Evolutionary conservation across 768 basidiomycete genomes (phyloP), one percentile per base, ranked within the genome.

Genomic region (Goffeauzyma gilvescens): DNA sequence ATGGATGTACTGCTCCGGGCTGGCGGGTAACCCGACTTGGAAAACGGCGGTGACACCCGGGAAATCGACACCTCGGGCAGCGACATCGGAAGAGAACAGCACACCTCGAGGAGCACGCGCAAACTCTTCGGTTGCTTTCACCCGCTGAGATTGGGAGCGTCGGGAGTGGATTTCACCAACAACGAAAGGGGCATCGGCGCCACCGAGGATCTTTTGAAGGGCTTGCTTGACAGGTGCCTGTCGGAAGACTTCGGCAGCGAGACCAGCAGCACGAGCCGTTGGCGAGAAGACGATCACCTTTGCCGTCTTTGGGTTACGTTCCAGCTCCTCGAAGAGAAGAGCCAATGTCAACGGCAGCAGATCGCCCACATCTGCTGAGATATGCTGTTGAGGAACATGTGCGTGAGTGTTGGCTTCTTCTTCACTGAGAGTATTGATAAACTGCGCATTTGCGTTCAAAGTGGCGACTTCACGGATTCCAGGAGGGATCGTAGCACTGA

Each of bases 1-100:
- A 51, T 86, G 83, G 37, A 85, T 68, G 57, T 90, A 90, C 50
- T 76, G 72, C n/a, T 84, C 78, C 7, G 72, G 62, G 1, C 64
- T 68, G 5, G 64, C 58, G 1, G 90, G 86, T 4, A 80, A 67
- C 36, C 90, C 86, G 38, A 96, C 68, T 59, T 95, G 90, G 50
- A 96, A 79, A 46, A 89, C 80, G 26, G 85, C 75, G 0, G 81
- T 82, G 20, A 86, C 80, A 15, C 73, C 75, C 6, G 84, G 83
- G 58, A 87, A 89, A 60, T 90, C 83, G 31, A 89, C 72, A 12
- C 82, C 82, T 44, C 83, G 74, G n/a, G 84, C 82, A 21, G 81
- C 84, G 4, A 90, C 76, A 50, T 90, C 86, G 2, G 65, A 65
- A 9, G 65, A 62, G 49, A 67, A 65, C 27, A 67, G 52, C 27